Evolutionary conservation across 305 asterid genomes (phyloP), one percentile per base, ranked within the genome.

Genomic region (Euphrasia arctica): DNA sequence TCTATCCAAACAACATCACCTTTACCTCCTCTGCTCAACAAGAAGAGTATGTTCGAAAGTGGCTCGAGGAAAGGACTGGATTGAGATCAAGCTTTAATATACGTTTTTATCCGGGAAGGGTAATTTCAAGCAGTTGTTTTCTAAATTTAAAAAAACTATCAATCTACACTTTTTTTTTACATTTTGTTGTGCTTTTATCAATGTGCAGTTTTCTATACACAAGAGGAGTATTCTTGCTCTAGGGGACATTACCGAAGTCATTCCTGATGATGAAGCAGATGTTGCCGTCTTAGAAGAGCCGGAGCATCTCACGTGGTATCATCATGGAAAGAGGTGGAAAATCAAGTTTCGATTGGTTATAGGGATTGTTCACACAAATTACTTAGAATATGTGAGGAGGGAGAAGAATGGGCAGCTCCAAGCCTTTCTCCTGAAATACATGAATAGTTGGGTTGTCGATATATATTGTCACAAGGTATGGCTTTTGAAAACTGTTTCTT

Each of bases 251-350:
- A 90, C 99, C 47, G 87, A 86, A 74, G 80, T 81, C 43, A 93
- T 93, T 73, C 93, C 96, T 3, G 96, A 90, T 72, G 95, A 83
- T 6, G 96, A 90, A 62, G 92, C 96, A 65, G 95, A 93, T 80
- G 80, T 93, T 74, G 97, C 97, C 15, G 95, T 93, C 54, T 95
- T 93, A 28, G 99, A 93, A 87, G 99, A 93, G 79, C 97, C 99
- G 2, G 99, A 93, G 85, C 99, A 93, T 79, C 95, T 93, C 70
- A 93, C 97, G 29, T 93, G 99, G 97, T 93, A 90, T 75, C 99
- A 93, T 77, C 99, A 93, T 59, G 99, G 99, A 50, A 88, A 77
- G 81, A 79, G 96, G 73, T 93, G 99, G 99, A 93, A 90, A 78
- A 39, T 63, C 67, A 93, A 90, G 77, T 93, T 90, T 27, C 87